A percentile compares a stretch with the other conserved stretches of the same genome.
These are phyloP conservation scores for Obba rivulosa DNA, from an alignment of 768 basidiomycete species.

Conservation along the genomic window DNA sequence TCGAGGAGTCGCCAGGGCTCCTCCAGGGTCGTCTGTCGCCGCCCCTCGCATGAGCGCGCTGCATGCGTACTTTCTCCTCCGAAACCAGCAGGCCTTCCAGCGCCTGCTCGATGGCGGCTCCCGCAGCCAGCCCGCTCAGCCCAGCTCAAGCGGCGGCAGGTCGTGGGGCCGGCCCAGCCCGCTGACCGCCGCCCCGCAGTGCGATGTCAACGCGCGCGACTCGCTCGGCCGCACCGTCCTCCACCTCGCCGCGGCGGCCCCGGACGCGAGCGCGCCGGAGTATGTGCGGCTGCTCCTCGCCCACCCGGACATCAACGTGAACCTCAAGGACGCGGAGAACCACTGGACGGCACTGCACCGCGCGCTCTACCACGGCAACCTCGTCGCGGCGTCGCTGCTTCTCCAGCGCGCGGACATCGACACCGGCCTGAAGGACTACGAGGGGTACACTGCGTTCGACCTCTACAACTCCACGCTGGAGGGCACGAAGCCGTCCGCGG, in stretches of 20 bases:
- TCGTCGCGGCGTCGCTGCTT: slow-evolving; percentile 69
- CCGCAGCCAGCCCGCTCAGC: slow-evolving; percentile 15
- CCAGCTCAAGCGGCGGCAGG: slow-evolving; percentile 46
- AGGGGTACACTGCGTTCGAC: slow-evolving; percentile 90
- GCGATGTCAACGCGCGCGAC: slow-evolving; percentile 71
- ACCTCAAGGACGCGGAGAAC: slow-evolving; percentile 75
- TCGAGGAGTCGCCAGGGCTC: slow-evolving; percentile 17
- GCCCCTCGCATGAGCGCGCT: slow-evolving; percentile 62
- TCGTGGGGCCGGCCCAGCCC: slow-evolving; percentile 51
- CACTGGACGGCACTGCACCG: slow-evolving; percentile 91
- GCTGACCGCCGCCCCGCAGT: slow-evolving; percentile 20
- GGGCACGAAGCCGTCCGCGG: slow-evolving; percentile 54
- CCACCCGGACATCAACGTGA: slow-evolving; percentile 74
- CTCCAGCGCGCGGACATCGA: slow-evolving; percentile 74
- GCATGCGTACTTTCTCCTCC: slow-evolving; percentile 68
- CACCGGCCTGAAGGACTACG: slow-evolving; percentile 66
- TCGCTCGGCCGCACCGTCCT: slow-evolving; percentile 70
- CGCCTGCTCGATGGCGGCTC: slow-evolving; percentile 55
- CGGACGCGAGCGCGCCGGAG: slow-evolving; percentile 60
- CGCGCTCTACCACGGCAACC: slow-evolving; percentile 75
- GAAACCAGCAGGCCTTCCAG: slow-evolving; percentile 73
- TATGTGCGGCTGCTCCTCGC: slow-evolving; percentile 74
- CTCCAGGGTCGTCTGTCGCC: slow-evolving; percentile 11
- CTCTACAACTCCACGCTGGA: slow-evolving; percentile 87
- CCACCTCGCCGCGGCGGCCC: slow-evolving; percentile 70